Evolutionary conservation across 2,329 filamentous ascomycete species (phyloP).

Genomic region (Magnaporthiopsis poae): DNA sequence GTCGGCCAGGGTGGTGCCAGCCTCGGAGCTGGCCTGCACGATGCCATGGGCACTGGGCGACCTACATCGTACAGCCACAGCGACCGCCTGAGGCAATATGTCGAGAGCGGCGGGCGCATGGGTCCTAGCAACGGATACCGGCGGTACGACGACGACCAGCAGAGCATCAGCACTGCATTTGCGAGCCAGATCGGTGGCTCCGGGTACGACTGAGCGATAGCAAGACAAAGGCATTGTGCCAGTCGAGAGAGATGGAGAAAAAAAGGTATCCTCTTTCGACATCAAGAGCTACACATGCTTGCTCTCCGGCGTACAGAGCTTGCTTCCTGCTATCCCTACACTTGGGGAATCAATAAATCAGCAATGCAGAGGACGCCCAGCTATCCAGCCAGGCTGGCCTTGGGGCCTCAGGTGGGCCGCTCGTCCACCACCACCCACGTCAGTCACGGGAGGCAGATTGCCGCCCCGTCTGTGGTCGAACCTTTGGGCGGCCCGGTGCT

Average conservation of each 20-base stretch:
- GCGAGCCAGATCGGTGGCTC: conserved; percentile 75
- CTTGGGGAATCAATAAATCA: neutral
- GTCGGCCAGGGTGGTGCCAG: conserved; percentile 80
- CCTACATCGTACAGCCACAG: conserved; percentile 62
- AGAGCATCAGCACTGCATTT: conserved; percentile 92
- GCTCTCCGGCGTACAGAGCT: neutral
- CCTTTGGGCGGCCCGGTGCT: neutral
- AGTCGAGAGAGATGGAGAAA: neutral
- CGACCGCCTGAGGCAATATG: conserved; percentile 87
- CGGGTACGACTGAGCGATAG: conserved; percentile 39
- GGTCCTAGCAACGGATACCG: conserved; percentile 55
- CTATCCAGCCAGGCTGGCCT: neutral
- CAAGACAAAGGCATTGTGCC: neutral
- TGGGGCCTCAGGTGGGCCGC: neutral
- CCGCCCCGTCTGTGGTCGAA: neutral
- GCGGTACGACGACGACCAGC: conserved; percentile 79
- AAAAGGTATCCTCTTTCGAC: neutral
- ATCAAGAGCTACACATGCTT: neutral
- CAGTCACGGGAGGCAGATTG: neutral
- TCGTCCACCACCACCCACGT: neutral
- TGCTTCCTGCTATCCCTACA: neutral
- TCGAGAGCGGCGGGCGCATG: conserved; percentile 70
- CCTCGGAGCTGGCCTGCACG: conserved; percentile 69
- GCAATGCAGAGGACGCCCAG: neutral
- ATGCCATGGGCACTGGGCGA: conserved; percentile 55